Conservation (phyloP, 495 filamentous ascomycete species). For the Penicillium verhagenii region DNA sequence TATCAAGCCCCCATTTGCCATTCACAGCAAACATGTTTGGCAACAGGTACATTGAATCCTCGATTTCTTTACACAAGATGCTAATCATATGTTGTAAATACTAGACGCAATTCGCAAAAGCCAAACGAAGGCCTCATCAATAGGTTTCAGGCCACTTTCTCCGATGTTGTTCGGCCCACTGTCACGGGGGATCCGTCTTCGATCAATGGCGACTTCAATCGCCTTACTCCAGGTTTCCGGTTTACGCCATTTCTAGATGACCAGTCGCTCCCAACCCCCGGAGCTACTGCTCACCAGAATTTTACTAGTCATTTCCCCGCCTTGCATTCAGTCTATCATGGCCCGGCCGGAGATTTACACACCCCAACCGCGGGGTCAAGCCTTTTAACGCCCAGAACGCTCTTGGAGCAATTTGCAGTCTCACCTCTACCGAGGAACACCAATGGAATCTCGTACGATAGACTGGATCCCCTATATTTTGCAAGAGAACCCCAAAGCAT, state of each 20-base stretch:
- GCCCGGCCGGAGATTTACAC: background rate
- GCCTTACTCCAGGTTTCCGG: background rate
- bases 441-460: background rate
- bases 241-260: conserved; percentile 7
- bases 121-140: background rate
- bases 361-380: background rate
- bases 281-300: background rate
- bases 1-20: too few relatives aligned
- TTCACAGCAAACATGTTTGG: background rate
- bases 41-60: background rate
- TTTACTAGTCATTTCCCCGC: too few relatives aligned
- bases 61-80: background rate
- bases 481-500: background rate
- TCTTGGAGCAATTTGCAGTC: conserved; percentile 4
- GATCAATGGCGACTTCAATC: background rate
- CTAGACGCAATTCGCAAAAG: background rate
- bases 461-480: background rate
- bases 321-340: background rate
- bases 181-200: background rate
- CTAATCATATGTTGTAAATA: background rate
- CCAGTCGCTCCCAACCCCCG: background rate
- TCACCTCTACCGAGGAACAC: background rate
- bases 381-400: background rate
- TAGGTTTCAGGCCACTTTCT: background rate
- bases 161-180: background rate